Percentiles rank a stretch among this genome's conserved stretches.
Evolutionary conservation across 495 filamentous ascomycete genomes (phyloP).

Genomic region (Podospora bellae-mahoneyi): DNA sequence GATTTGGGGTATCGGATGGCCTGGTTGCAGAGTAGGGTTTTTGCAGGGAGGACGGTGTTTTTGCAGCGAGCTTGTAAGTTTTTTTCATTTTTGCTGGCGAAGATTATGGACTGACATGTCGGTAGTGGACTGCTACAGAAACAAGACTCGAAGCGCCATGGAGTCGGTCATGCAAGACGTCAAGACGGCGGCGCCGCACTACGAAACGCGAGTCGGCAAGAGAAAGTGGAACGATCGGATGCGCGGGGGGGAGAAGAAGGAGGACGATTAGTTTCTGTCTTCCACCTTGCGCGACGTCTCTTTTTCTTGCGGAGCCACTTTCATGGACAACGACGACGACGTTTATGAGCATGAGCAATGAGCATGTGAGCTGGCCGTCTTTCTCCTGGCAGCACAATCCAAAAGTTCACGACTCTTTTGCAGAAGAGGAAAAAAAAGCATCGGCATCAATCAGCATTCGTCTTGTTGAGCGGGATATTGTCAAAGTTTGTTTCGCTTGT

Average conservation of each 20-base stretch:
- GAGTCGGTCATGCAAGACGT: constrained; percentile 69
- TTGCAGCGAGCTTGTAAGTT: constrained; percentile 88
- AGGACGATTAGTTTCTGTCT: constrained; percentile 20
- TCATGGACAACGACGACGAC: not conserved
- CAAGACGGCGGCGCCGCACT: constrained; percentile 68
- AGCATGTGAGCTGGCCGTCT: too few species aligned
- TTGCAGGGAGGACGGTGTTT: constrained; percentile 79
- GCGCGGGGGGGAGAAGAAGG: constrained; percentile 37
- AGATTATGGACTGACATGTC: constrained; percentile 6
- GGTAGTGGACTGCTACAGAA: constrained; percentile 88
- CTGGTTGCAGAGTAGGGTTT: constrained; percentile 88
- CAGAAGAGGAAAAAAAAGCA: too few species aligned
- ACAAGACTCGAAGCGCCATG: constrained; percentile 83
- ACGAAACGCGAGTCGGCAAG: constrained; percentile 87
- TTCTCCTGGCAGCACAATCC: too few species aligned
- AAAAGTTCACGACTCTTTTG: too few species aligned
- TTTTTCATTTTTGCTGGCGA: not conserved
- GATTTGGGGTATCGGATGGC: constrained; percentile 92
- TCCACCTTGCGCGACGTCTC: not conserved
- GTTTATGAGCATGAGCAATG: too few species aligned
- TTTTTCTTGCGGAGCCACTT: too few species aligned
- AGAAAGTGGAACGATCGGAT: constrained; percentile 73
- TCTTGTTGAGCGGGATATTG: not conserved
- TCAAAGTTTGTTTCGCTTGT: not conserved
- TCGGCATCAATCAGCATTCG: not conserved